A percentile compares a stretch with the other conserved stretches of the same genome.
Evolutionary conservation across 345 rosid genomes (phyloP).

Genomic region (Acer yangbiense): DNA sequence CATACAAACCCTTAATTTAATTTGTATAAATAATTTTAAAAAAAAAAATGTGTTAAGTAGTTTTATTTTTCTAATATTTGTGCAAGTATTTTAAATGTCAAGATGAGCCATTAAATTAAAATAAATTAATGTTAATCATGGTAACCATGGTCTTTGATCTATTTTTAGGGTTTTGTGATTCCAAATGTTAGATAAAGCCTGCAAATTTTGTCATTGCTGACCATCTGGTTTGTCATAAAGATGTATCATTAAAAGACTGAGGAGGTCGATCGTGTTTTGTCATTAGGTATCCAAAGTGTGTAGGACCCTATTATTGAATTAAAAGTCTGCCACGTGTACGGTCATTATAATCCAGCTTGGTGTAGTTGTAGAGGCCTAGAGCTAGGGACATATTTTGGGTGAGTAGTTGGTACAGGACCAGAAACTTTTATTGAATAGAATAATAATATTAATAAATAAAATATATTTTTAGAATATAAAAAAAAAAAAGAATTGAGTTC

Average conservation of each 20-base stretch:
- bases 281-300: constrained; percentile 34
- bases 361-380: not conserved
- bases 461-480: not conserved
- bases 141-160: not conserved
- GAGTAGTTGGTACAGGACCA: not conserved
- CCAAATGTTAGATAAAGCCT: constrained; percentile 5
- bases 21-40: no score
- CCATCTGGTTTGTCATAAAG: constrained; percentile 16
- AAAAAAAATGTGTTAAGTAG: no score
- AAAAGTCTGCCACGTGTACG: constrained; percentile 33
- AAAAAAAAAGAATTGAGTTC: not conserved
- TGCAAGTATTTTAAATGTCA: no score
- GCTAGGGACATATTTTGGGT: constrained; percentile 1
- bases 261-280: not conserved
- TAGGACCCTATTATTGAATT: constrained; percentile 17
- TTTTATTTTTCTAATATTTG: no score
- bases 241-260: constrained; percentile 12
- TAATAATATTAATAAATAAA: not conserved
- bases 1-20: no score
- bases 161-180: not conserved
- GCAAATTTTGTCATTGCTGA: constrained; percentile 5
- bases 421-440: not conserved
- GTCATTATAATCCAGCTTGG: not conserved
- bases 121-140: no score
- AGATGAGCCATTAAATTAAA: not conserved